Conservation (phyloP, 805 yeast genomes). For the Sungouiella thailandica region DNA sequence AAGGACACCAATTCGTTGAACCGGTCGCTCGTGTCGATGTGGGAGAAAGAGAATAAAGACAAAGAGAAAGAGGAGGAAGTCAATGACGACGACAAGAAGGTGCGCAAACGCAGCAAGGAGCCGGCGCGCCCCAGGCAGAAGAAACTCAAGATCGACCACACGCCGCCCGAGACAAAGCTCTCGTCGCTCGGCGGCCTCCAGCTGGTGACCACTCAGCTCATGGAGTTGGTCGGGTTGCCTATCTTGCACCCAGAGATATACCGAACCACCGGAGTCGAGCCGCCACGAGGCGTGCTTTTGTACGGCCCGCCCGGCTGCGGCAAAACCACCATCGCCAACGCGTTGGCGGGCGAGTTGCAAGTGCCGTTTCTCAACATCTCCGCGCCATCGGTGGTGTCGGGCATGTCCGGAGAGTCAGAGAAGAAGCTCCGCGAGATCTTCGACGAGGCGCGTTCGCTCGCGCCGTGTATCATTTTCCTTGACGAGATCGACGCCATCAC, state of each 20-base stretch:
- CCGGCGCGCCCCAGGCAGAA: slow-evolving; percentile 27
- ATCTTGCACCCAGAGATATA: slow-evolving; percentile 92
- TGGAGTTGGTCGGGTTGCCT: slow-evolving; percentile 90
- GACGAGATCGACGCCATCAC: slow-evolving; percentile 98
- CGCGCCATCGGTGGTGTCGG: slow-evolving; percentile 95
- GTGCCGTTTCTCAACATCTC: slow-evolving; percentile 89
- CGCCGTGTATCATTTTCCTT: slow-evolving; percentile 89
- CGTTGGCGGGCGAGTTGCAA: slow-evolving; percentile 89
- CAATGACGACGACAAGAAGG: slow-evolving; percentile 23
- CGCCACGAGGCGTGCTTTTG: slow-evolving; percentile 88
- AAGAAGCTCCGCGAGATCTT: slow-evolving; percentile 89
- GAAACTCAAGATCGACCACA: slow-evolving; percentile 49
- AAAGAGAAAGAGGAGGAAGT: slow-evolving; percentile 5
- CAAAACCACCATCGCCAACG: slow-evolving; percentile 93
- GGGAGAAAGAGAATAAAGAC: slow-evolving; percentile 35
- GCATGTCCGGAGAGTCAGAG: slow-evolving; percentile 99
- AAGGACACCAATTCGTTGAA: slow-evolving; percentile 66
- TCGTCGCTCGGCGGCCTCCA: slow-evolving; percentile 87
- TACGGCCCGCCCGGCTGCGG: slow-evolving; percentile 99
- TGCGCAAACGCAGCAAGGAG: slow-evolving; percentile 52
- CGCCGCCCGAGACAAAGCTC: slow-evolving; percentile 65
- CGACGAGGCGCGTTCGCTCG: slow-evolving; percentile 83
- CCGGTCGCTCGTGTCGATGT: slow-evolving; percentile 65
- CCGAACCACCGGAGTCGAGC: slow-evolving; percentile 82
- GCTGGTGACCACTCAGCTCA: slow-evolving; percentile 73